phyloP scores from a whole-genome alignment of 1,284 basidiomycete species.

The Abortiporus biennis region DNA sequence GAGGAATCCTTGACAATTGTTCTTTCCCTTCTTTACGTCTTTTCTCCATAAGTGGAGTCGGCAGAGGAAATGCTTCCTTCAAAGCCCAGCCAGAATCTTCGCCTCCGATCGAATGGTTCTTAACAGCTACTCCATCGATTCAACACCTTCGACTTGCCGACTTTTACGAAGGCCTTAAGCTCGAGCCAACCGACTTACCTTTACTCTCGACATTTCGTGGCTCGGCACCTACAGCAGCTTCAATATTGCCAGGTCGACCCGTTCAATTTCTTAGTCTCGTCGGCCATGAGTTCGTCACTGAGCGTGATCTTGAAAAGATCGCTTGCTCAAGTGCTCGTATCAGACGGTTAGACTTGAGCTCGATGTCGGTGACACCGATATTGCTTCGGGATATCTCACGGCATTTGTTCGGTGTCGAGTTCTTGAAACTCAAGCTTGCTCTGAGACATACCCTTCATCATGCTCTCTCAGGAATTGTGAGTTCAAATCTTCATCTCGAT shows the following conservation, averaged over 20 bases:
- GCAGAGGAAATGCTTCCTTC: conserved; percentile 28
- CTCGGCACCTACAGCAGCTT: conserved; percentile 48
- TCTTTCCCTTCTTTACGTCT: conserved; percentile 31
- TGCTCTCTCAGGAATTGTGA: conserved; percentile 58
- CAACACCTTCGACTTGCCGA: conserved; percentile 45
- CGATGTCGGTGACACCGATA: conserved; percentile 50
- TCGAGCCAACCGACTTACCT: conserved; percentile 37
- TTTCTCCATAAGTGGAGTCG: conserved; percentile 47
- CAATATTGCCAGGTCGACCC: conserved; percentile 52
- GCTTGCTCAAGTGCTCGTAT: conserved; percentile 40
- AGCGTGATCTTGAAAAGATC: conserved; percentile 43
- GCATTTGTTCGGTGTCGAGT: conserved; percentile 42
- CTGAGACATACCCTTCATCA: conserved; percentile 60
- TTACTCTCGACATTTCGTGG: conserved; percentile 50
- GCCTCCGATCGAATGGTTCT: conserved; percentile 35
- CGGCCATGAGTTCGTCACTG: conserved; percentile 49
- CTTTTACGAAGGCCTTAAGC: conserved; percentile 31
- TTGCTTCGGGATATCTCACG: conserved; percentile 50
- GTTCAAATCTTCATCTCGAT: conserved; percentile 21
- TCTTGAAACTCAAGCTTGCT: conserved; percentile 50
- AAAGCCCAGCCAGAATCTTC: conserved; percentile 28
- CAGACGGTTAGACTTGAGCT: conserved; percentile 49
- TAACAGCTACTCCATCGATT: conserved; percentile 33
- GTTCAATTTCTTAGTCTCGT: conserved; percentile 49
- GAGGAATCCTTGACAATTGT: conserved; percentile 24